Conservation (phyloP, 768 basidiomycete genomes). For the Trametes villosa region DNA sequence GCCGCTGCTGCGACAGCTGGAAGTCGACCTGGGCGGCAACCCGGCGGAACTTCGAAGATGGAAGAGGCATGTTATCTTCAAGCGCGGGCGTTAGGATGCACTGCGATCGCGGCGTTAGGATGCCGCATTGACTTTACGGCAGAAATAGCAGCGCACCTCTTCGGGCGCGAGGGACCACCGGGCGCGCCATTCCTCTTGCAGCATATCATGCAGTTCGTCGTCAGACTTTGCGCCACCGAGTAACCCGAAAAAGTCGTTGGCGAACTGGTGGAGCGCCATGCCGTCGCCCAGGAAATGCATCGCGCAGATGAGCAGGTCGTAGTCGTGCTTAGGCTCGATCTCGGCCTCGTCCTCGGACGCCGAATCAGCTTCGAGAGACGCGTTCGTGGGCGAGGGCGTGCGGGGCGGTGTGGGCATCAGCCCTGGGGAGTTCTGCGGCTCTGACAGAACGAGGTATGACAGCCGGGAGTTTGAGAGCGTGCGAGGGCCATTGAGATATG, state of each 20-base stretch:
- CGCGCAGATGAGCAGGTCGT: constrained; percentile 72
- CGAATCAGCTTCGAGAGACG: not conserved
- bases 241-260: constrained; percentile 77
- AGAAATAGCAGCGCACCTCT: constrained; percentile 22
- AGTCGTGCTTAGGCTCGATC: constrained; percentile 37
- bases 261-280: constrained; percentile 82
- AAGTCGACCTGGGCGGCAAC: constrained; percentile 61
- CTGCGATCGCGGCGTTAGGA: constrained; percentile 7
- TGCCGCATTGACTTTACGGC: not conserved
- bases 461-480: constrained; percentile 69
- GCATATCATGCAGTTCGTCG: constrained; percentile 35
- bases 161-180: constrained; percentile 32
- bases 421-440: constrained; percentile 24
- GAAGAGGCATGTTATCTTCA: constrained; percentile 51
- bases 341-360: constrained; percentile 24
- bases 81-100: constrained; percentile 47
- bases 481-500: constrained; percentile 78
- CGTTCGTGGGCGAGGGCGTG: constrained; percentile 33
- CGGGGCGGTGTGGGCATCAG: constrained; percentile 39
- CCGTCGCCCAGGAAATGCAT: constrained; percentile 88
- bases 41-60: constrained; percentile 41
- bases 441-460: constrained; percentile 64
- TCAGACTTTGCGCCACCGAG: constrained; percentile 45
- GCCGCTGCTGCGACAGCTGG: constrained; percentile 52
- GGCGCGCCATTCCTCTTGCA: constrained; percentile 39